phyloP scores from a whole-genome alignment of 768 basidiomycete genomes.

The Xerocomus brunneocitrinus region DNA sequence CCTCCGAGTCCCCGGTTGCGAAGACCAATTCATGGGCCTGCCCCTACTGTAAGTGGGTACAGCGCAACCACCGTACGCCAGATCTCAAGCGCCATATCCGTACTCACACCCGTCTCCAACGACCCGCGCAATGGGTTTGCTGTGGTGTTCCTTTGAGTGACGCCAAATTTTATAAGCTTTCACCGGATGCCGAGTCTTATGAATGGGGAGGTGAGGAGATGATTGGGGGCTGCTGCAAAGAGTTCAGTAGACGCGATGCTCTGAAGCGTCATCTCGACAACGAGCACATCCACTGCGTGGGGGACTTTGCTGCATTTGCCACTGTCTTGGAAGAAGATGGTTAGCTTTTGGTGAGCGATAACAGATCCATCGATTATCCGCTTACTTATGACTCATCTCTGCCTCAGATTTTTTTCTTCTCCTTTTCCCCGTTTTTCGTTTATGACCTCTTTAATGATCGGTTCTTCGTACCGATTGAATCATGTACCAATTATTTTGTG shows the following conservation, averaged over 20 bases:
- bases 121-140: conserved; percentile 37
- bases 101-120: conserved; percentile 42
- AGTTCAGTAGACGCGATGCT: conserved; percentile 37
- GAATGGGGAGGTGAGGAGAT: conserved; percentile 26
- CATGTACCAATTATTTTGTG: conserved; percentile 8
- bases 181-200: conserved; percentile 23
- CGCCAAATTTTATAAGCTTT: conserved; percentile 19
- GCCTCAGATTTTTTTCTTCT: conserved; percentile 6
- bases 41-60: conserved; percentile 45
- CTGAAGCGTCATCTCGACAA: conserved; percentile 39
- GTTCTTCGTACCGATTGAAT: conserved; percentile 5
- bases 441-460: conserved; percentile 1
- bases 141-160: conserved; percentile 31
- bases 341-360: conserved; percentile 11
- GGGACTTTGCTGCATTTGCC: conserved; percentile 29
- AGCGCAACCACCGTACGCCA: conserved; percentile 47
- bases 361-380: neutral
- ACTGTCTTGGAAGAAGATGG: conserved; percentile 24
- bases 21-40: conserved; percentile 40
- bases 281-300: conserved; percentile 31
- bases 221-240: conserved; percentile 37
- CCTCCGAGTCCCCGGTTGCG: conserved; percentile 13
- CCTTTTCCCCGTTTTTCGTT: neutral
- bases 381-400: neutral
- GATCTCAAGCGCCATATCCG: conserved; percentile 58